These are phyloP conservation scores for Solanum lycopersicoides DNA, from an alignment of 257 asterid species.

Conservation along the genomic window DNA sequence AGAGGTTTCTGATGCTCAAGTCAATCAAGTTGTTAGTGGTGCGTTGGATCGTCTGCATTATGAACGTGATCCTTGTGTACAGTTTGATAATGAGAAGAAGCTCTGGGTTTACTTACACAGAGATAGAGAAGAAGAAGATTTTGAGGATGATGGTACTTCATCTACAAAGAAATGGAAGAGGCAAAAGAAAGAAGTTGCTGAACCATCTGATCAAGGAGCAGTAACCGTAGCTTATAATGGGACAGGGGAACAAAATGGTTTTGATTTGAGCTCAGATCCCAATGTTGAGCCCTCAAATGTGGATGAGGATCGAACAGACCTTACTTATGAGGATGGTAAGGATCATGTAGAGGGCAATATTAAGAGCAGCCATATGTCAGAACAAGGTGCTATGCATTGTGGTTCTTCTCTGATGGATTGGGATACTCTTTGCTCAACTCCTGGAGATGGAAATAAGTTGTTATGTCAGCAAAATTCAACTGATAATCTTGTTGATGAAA, in stretches of 20 bases:
- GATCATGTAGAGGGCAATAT: constrained; percentile 42
- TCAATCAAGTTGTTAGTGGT: constrained; percentile 94
- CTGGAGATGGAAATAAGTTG: constrained; percentile 45
- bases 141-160: constrained; percentile 98
- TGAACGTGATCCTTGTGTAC: constrained; percentile 98
- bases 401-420: constrained; percentile 23
- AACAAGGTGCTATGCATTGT: constrained; percentile 22
- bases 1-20: constrained; percentile 90
- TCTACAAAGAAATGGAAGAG: constrained; percentile 98
- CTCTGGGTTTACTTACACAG: constrained; percentile 91
- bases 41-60: constrained; percentile 95
- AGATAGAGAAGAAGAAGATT: constrained; percentile 97
- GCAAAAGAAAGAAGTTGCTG: constrained; percentile 77
- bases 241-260: constrained; percentile 38
- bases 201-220: constrained; percentile 60
- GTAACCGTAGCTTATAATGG: constrained; percentile 49
- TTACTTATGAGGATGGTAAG: constrained; percentile 30
- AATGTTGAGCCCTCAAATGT: constrained; percentile 40
- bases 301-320: constrained; percentile 53
- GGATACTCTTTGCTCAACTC: constrained; percentile 34
- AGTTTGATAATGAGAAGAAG: constrained; percentile 91
- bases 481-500: constrained; percentile 67
- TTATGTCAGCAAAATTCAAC: constrained; percentile 74
- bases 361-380: constrained; percentile 34
- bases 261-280: constrained; percentile 61